Percentiles rank a stretch among this genome's conserved stretches.
Conservation (phyloP, 129 eudicot species). For the Logfia minima region DNA sequence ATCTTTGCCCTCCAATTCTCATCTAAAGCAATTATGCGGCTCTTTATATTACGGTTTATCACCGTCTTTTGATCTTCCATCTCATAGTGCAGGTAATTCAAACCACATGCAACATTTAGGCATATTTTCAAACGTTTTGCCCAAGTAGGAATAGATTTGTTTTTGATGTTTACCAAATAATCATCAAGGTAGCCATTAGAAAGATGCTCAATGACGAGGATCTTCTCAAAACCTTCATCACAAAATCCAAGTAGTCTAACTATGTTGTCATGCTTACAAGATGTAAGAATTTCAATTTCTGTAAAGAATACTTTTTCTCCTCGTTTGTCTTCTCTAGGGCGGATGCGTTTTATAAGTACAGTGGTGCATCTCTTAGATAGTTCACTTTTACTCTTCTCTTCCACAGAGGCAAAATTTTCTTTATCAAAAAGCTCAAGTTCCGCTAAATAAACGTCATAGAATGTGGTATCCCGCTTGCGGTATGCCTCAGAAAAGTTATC, state of each 20-base stretch:
- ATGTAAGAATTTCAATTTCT: neutral
- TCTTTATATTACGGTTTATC: constrained; percentile 31
- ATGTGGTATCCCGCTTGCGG: too few relatives aligned
- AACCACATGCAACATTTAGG: constrained; percentile 5
- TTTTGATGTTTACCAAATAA: neutral
- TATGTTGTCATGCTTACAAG: constrained; percentile 1
- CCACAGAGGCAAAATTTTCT: too few relatives aligned
- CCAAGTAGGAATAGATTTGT: neutral
- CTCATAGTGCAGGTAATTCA: neutral
- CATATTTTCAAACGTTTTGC: neutral
- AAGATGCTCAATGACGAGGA: neutral
- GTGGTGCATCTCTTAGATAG: neutral
- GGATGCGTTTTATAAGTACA: neutral
- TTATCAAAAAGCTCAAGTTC: too few relatives aligned
- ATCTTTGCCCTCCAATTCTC: neutral
- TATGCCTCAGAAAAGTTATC: too few relatives aligned
- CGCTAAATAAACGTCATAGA: too few relatives aligned
- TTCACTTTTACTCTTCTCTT: too few relatives aligned
- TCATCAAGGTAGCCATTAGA: neutral
- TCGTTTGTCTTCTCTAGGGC: neutral
- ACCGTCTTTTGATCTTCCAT: neutral
- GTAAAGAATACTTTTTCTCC: neutral
- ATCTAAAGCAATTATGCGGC: neutral
- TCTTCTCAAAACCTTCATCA: neutral
- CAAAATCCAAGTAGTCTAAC: constrained; percentile 7